These are phyloP conservation scores for Pseudophaeomoniella oleicola DNA, from an alignment of 2,329 filamentous ascomycete species.

Conservation along the genomic window DNA sequence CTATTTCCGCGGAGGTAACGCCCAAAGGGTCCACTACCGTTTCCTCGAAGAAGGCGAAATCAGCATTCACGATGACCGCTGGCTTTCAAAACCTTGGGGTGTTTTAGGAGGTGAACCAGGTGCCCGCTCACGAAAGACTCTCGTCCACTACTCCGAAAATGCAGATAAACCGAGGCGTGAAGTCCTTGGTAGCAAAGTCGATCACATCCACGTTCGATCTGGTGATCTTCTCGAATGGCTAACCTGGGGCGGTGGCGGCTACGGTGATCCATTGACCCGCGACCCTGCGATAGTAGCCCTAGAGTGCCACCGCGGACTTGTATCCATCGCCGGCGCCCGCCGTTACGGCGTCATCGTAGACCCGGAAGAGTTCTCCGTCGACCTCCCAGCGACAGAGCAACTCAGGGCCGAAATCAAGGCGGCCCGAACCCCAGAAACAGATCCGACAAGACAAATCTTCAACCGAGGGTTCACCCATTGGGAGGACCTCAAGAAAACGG, in stretches of 20 bases:
- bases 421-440: neutral
- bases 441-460: neutral
- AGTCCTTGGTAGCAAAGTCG: constrained; percentile 29
- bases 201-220: constrained; percentile 29
- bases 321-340: constrained; percentile 26
- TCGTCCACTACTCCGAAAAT: constrained; percentile 25
- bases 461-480: neutral
- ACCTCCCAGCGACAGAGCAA: constrained; percentile 18
- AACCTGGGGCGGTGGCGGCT: constrained; percentile 35
- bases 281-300: constrained; percentile 28
- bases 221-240: constrained; percentile 35
- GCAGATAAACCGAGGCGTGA: constrained; percentile 14
- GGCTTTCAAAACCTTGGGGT: constrained; percentile 36
- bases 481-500: neutral
- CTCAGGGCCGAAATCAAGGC: constrained; percentile 12
- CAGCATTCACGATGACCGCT: constrained; percentile 33
- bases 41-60: constrained; percentile 32
- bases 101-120: constrained; percentile 32
- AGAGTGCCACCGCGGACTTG: constrained; percentile 30
- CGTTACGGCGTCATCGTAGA: constrained; percentile 29
- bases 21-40: constrained; percentile 31
- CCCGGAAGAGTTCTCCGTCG: constrained; percentile 18
- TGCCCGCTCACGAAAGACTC: constrained; percentile 24
- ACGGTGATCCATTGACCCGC: constrained; percentile 31
- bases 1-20: constrained; percentile 33